Base-by-base conservation (phyloP, 2,329 filamentous ascomycete species). In the Colletotrichum lini region DNA sequence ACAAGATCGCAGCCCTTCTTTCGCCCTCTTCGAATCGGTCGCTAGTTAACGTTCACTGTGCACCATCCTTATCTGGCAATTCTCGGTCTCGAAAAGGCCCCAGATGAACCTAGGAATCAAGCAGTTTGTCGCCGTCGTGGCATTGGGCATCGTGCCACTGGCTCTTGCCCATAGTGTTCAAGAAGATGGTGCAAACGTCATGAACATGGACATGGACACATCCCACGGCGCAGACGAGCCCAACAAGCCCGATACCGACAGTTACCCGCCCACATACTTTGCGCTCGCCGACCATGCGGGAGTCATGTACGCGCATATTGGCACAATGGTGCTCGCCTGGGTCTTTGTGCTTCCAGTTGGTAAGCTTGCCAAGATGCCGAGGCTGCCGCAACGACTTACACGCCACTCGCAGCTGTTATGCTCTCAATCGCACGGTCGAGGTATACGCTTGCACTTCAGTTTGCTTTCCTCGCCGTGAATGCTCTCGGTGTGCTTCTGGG, bases 391-490 rank as follows among this genome's bases (percentile, higher is more conserved):
- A 56, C 53, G 45, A 30, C 66, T 73, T 38, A 72, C 53, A 62
- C 47, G 59, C 40, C 18, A 16, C 30, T 52, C 69, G 21, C 76
- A 96, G 94, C 90, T 74, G 91, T 97, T 59, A 94, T 98, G 91
- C 86, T 98, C 74, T 97, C 94, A 66, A 86, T 98, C 73, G 92
- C 92, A 45, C 90, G 89, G 72, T 98, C 95, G 53, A 89, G 92
- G 73, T 91, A 93, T 76, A 92, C 92, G 1, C 85, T 97, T 2
- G 84, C 87, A 0, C 82, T 86, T 1, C 95, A 98, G 77, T 87
- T 95, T 72, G 73, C 85, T 10, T 95, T 96, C 79, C 80, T 93
- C 53, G 82, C 86, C 1, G 79, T 87, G 45, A 94, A 95, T 78
- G 86, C 85, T 3, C 75, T 92, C 2, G 93, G 92, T 21, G 75